Evolutionary conservation across 345 rosid genomes (phyloP).

Genomic region (Mallotus nudiflorus): DNA sequence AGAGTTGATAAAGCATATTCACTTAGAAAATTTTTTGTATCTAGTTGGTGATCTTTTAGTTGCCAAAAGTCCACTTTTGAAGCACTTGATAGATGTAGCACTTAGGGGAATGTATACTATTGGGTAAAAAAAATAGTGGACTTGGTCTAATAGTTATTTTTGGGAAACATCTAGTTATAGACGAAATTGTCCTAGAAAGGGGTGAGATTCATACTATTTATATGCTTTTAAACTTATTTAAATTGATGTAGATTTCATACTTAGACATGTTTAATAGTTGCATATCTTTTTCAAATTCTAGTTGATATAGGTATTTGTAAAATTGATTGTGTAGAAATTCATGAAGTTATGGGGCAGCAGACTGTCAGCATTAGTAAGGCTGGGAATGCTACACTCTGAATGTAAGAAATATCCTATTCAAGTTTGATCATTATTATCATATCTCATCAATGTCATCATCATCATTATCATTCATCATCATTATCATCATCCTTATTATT

Average conservation of each 20-base stretch:
- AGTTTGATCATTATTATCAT: no score
- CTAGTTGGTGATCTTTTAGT: constrained; percentile 99
- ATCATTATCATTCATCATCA: no score
- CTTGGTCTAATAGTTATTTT: constrained; percentile 99
- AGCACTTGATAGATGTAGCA: constrained; percentile 94
- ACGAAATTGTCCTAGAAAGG: constrained; percentile 97
- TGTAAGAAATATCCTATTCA: no score
- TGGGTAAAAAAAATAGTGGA: constrained; percentile 93
- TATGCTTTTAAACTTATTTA: background rate
- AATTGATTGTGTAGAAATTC: constrained; percentile 96
- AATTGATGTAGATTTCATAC: background rate
- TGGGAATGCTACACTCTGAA: constrained; percentile 93
- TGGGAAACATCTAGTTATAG: constrained; percentile 90
- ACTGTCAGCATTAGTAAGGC: constrained; percentile 99
- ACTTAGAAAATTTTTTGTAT: constrained; percentile 89
- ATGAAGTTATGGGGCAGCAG: constrained; percentile 99
- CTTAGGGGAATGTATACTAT: constrained; percentile 95
- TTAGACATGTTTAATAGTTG: constrained; percentile 3
- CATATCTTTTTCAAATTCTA: constrained; percentile 60
- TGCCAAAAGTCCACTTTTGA: constrained; percentile 98
- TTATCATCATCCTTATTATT: no score
- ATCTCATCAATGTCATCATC: no score
- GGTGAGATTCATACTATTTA: constrained; percentile 49
- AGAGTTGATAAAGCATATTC: constrained; percentile 97
- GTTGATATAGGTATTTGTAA: constrained; percentile 99